Percentiles rank a stretch among this genome's conserved stretches.
Evolutionary conservation across 371 early-diverging fungal genomes (phyloP).

Genomic region (Sporodiniella umbellata): DNA sequence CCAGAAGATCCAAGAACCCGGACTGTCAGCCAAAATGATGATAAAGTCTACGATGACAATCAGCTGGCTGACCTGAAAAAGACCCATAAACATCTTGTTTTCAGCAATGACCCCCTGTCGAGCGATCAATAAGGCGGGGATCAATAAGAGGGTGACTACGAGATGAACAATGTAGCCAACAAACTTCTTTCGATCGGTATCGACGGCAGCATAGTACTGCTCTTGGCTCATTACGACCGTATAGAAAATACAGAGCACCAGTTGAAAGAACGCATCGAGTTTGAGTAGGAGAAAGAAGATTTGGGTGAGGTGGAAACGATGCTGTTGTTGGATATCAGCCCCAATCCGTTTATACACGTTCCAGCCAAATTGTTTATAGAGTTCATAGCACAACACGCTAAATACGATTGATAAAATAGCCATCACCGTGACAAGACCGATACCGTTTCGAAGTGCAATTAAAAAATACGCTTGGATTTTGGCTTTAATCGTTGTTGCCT

Average conservation of each 20-base stretch:
- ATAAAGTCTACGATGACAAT: slow-evolving; percentile 40
- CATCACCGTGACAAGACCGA: slow-evolving; percentile 26
- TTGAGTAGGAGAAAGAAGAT: slow-evolving; percentile 36
- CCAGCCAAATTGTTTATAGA: slow-evolving; percentile 46
- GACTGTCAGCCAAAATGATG: slow-evolving; percentile 38
- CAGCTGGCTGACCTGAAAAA: slow-evolving; percentile 26
- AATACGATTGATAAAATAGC: slow-evolving; percentile 23
- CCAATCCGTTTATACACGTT: slow-evolving; percentile 44
- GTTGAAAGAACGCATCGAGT: slow-evolving; percentile 46
- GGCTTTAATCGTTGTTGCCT: not conserved
- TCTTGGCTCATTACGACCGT: slow-evolving; percentile 45
- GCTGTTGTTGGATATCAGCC: slow-evolving; percentile 40
- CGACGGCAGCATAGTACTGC: slow-evolving; percentile 24
- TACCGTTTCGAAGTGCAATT: slow-evolving; percentile 34
- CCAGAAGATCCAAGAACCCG: slow-evolving; percentile 47
- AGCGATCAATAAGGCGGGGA: slow-evolving; percentile 39
- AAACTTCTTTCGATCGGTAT: slow-evolving; percentile 9
- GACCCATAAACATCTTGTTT: slow-evolving; percentile 26
- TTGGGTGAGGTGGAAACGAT: slow-evolving; percentile 34
- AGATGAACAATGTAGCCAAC: slow-evolving; percentile 41
- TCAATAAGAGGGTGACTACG: slow-evolving; percentile 28
- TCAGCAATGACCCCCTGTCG: slow-evolving; percentile 35
- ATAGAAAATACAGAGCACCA: slow-evolving; percentile 45
- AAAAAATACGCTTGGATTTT: not conserved
- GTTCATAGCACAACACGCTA: slow-evolving; percentile 23